phyloP scores from a whole-genome alignment of 495 filamentous ascomycete genomes.

The Rusavskia elegans region DNA sequence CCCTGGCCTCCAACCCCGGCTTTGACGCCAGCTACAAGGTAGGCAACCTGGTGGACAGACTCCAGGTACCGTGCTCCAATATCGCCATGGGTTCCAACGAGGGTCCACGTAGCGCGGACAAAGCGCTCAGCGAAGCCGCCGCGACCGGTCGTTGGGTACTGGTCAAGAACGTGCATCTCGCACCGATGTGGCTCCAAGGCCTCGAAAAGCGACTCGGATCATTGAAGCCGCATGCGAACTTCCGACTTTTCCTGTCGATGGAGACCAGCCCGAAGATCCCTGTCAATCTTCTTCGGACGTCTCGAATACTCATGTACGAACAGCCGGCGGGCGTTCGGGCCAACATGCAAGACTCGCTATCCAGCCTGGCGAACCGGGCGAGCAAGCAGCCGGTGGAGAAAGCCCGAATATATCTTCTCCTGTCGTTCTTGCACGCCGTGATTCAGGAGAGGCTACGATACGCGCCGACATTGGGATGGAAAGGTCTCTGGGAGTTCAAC shows the following conservation, averaged over 20 bases:
- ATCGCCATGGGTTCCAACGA: constrained; percentile 99
- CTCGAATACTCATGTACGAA: constrained; percentile 92
- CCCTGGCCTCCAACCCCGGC: constrained; percentile 83
- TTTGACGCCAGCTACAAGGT: constrained; percentile 99
- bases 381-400: constrained; percentile 79
- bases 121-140: constrained; percentile 85
- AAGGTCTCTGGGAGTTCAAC: constrained; percentile 99
- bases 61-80: constrained; percentile 69
- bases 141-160: constrained; percentile 90
- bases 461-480: constrained; percentile 89
- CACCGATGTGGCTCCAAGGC: constrained; percentile 88
- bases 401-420: constrained; percentile 73
- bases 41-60: constrained; percentile 77
- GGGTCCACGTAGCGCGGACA: constrained; percentile 79
- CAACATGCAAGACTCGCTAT: constrained; percentile 97
- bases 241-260: constrained; percentile 95
- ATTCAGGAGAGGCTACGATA: constrained; percentile 93
- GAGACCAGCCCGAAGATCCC: constrained; percentile 94
- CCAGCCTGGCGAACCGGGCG: constrained; percentile 60
- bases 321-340: constrained; percentile 91
- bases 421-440: constrained; percentile 92
- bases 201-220: constrained; percentile 92
- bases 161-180: constrained; percentile 97
- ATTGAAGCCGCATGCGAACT: constrained; percentile 85
- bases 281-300: constrained; percentile 86